Conservation (phyloP, 176 grass and related monocot genomes). For the Bromus sterilis region DNA sequence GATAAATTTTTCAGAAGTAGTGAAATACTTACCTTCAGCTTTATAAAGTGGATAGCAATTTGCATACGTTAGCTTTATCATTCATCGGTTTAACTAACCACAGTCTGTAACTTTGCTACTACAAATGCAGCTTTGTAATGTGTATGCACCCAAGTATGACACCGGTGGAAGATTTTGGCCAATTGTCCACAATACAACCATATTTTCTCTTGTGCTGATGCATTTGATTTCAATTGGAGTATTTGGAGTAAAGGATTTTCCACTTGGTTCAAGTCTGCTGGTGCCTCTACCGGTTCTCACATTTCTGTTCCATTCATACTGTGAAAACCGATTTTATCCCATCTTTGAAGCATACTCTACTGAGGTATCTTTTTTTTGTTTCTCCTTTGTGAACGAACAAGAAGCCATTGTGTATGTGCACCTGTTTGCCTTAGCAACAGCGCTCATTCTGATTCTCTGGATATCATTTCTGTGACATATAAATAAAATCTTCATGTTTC, state of each 20-base stretch:
- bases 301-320: constrained; percentile 82
- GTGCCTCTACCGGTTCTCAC: constrained; percentile 67
- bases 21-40: neutral
- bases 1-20: neutral
- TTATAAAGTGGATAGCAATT: neutral
- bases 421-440: neutral
- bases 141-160: constrained; percentile 84
- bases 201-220: constrained; percentile 84
- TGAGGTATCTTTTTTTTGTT: constrained; percentile 40
- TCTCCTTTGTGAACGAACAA: neutral
- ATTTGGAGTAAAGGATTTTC: constrained; percentile 82
- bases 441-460: neutral
- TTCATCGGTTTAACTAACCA: neutral
- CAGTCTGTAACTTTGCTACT: constrained; percentile 10
- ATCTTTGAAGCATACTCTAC: constrained; percentile 75
- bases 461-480: neutral
- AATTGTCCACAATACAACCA: constrained; percentile 62
- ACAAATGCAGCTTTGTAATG: constrained; percentile 72
- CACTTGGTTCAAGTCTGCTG: constrained; percentile 73
- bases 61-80: neutral
- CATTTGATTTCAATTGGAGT: constrained; percentile 81
- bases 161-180: constrained; percentile 96
- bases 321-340: constrained; percentile 76
- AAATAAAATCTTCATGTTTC: neutral
- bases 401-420: neutral